These are phyloP conservation scores for Ricinus communis DNA, from an alignment of 345 rosid genomes.

Conservation along the genomic window DNA sequence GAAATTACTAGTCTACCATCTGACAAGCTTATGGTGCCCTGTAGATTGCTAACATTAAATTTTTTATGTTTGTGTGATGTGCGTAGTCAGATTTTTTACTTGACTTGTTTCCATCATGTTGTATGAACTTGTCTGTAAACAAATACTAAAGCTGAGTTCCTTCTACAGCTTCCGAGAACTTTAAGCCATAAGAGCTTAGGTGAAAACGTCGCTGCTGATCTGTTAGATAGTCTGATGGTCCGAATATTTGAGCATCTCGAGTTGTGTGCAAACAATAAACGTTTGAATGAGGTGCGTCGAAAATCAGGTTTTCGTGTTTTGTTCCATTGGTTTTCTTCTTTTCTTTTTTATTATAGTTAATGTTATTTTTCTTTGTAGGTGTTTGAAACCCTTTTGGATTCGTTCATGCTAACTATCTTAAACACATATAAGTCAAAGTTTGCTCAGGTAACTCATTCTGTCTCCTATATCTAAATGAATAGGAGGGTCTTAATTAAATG, in stretches of 20 bases:
- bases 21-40: not conserved
- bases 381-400: conserved; percentile 62
- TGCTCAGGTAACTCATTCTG: conserved; percentile 55
- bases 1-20: not conserved
- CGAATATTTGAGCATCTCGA: conserved; percentile 77
- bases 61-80: not conserved
- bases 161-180: conserved; percentile 50
- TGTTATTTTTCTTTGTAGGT: conserved; percentile 44
- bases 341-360: not conserved
- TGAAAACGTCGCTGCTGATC: conserved; percentile 51
- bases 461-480: not conserved
- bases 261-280: conserved; percentile 54
- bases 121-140: not conserved
- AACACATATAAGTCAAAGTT: conserved; percentile 79
- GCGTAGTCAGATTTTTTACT: no score
- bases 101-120: not conserved
- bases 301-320: conserved; percentile 3
- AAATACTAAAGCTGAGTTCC: conserved; percentile 7
- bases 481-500: not conserved
- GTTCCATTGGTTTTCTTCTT: not conserved
- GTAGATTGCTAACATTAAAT: not conserved
- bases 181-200: conserved; percentile 42
- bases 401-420: conserved; percentile 60
- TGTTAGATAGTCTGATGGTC: conserved; percentile 76
- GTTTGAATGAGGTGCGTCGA: conserved; percentile 61